Conservation (phyloP, 345 rosid genomes). For the Brassica incana region DNA sequence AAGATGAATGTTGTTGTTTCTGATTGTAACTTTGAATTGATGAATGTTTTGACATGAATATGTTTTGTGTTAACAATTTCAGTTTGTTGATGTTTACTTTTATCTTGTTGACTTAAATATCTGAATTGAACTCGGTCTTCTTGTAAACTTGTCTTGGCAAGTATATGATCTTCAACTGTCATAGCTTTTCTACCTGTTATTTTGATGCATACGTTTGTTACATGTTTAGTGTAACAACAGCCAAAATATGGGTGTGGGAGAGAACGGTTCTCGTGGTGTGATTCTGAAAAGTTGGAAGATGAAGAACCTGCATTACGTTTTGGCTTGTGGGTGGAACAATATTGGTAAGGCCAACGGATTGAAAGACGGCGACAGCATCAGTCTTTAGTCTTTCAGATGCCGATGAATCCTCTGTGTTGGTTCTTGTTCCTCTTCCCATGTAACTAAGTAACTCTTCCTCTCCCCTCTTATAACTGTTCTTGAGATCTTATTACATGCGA, state of each 20-base stretch:
- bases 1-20: not conserved
- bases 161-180: no score
- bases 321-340: conserved; percentile 8
- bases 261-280: not conserved
- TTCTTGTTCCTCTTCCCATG: not conserved
- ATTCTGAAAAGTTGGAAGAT: not conserved
- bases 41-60: not conserved
- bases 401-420: conserved; percentile 16
- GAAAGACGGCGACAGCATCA: not conserved
- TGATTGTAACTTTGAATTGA: not conserved
- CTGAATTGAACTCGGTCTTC: no score
- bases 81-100: not conserved
- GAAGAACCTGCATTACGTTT: not conserved
- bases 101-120: not conserved
- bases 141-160: no score
- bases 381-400: conserved; percentile 13
- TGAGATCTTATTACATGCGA: not conserved
- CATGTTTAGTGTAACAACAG: not conserved
- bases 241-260: not conserved
- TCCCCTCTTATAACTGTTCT: not conserved
- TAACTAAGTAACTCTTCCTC: not conserved
- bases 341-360: not conserved
- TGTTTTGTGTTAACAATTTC: not conserved
- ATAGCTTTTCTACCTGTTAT: no score
- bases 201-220: no score